Conservation (phyloP, 306 rosid genomes). For the Inga laurina region DNA sequence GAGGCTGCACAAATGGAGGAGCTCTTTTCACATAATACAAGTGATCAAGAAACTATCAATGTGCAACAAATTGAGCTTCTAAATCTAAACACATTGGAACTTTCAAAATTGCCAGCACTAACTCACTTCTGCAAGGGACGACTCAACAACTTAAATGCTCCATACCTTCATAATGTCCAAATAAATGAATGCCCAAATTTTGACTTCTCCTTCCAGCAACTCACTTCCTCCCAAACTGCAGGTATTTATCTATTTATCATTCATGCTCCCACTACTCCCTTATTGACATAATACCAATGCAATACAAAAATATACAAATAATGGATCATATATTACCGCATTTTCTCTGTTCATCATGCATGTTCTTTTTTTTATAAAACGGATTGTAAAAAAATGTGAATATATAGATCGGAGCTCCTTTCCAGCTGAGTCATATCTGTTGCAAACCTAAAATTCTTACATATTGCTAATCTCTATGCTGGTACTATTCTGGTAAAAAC, state of each 20-base stretch:
- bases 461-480: no score
- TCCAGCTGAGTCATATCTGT: no score
- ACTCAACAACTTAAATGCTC: not conserved
- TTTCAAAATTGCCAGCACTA: not conserved
- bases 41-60: not conserved
- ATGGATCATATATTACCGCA: no score
- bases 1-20: not conserved
- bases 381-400: no score
- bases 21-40: not conserved
- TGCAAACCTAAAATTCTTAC: no score
- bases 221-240: not conserved
- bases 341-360: no score
- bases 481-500: no score
- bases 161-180: fast-evolving
- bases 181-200: not conserved
- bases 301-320: no score
- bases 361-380: no score
- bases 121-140: not conserved
- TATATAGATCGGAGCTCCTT: no score
- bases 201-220: not conserved
- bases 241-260: not conserved
- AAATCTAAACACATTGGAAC: not conserved
- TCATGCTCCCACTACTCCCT: not conserved
- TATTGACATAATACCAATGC: no score
- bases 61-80: not conserved